Percentiles rank a stretch among this genome's conserved stretches.
Evolutionary conservation across 139 green algal genomes (phyloP).

Genomic region (Medakamo hakoo): DNA sequence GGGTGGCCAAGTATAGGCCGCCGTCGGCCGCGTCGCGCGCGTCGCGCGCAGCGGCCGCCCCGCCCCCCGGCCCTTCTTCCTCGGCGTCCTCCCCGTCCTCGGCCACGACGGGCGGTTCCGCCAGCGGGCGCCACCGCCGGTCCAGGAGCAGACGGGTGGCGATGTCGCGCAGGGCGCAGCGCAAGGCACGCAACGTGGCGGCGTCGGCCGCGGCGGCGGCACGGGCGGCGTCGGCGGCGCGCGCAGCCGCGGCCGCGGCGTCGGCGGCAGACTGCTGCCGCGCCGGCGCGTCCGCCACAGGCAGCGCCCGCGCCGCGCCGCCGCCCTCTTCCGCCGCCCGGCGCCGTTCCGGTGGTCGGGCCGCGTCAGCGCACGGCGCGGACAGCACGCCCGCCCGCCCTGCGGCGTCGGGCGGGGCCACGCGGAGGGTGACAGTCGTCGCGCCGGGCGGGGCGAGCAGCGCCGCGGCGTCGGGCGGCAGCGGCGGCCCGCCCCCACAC

Average conservation of each 20-base stretch:
- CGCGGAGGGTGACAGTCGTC: neutral
- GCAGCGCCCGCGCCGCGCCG: neutral
- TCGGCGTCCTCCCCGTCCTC: slow-evolving; percentile 34
- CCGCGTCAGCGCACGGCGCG: slow-evolving; percentile 3
- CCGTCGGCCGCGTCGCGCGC: slow-evolving; percentile 35
- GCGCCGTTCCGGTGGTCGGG: slow-evolving; percentile 1
- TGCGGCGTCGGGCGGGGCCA: neutral
- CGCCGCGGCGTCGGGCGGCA: slow-evolving; percentile 20
- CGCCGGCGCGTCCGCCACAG: neutral
- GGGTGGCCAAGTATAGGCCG: slow-evolving; percentile 35
- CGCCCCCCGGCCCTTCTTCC: slow-evolving; percentile 5
- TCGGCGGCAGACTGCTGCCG: neutral
- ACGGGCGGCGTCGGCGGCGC: neutral
- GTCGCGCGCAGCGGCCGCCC: no score
- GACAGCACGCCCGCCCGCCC: slow-evolving; percentile 1
- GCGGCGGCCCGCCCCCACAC: neutral
- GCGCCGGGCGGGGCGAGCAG: neutral
- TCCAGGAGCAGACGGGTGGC: slow-evolving; percentile 32
- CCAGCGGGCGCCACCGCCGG: slow-evolving; percentile 37
- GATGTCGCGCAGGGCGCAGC: slow-evolving; percentile 46
- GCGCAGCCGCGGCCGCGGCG: neutral
- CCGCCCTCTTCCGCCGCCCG: slow-evolving; percentile 6
- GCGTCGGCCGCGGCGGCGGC: slow-evolving; percentile 23
- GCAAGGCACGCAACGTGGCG: slow-evolving; percentile 33
- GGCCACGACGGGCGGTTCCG: slow-evolving; percentile 18